A percentile compares a stretch with the other conserved stretches of the same genome.
These are phyloP conservation scores for Fomitopsis pulvina DNA, from an alignment of 768 basidiomycete genomes.

Conservation along the genomic window DNA sequence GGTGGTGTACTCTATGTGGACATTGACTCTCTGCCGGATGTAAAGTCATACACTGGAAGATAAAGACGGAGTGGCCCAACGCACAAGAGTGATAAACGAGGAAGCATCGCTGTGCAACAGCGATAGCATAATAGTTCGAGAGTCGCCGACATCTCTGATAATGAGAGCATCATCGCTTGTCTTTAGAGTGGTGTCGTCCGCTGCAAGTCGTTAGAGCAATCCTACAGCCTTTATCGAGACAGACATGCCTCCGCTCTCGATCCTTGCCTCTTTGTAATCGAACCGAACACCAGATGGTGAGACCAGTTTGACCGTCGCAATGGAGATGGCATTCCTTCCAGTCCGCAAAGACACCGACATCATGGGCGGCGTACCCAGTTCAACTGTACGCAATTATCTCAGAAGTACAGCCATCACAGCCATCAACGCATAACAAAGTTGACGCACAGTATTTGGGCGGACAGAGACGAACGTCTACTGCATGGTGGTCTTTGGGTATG, in stretches of 20 bases:
- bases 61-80: slow-evolving; percentile 11
- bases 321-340: slow-evolving; percentile 60
- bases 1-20: slow-evolving; percentile 66
- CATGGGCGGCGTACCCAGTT: slow-evolving; percentile 52
- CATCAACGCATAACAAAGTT: slow-evolving; percentile 2
- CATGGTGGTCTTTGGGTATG: slow-evolving; percentile 55
- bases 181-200: slow-evolving; percentile 20
- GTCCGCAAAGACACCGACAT: slow-evolving; percentile 54
- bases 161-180: slow-evolving; percentile 37
- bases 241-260: slow-evolving; percentile 28
- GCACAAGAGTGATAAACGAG: slow-evolving; percentile 53
- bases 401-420: too few relatives aligned
- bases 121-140: slow-evolving; percentile 39
- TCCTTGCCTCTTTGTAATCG: slow-evolving; percentile 32
- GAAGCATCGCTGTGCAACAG: slow-evolving; percentile 67
- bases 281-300: slow-evolving; percentile 50
- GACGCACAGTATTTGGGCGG: slow-evolving; percentile 39
- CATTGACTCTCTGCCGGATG: slow-evolving; percentile 52
- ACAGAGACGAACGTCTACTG: slow-evolving; percentile 55
- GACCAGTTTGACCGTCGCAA: slow-evolving; percentile 46
- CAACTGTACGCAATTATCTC: slow-evolving; percentile 38
- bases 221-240: not conserved
- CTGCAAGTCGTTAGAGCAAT: not conserved
- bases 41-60: not conserved
- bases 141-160: slow-evolving; percentile 41